phyloP scores from a whole-genome alignment of 306 rosid genomes.

The Casuarina glauca region DNA sequence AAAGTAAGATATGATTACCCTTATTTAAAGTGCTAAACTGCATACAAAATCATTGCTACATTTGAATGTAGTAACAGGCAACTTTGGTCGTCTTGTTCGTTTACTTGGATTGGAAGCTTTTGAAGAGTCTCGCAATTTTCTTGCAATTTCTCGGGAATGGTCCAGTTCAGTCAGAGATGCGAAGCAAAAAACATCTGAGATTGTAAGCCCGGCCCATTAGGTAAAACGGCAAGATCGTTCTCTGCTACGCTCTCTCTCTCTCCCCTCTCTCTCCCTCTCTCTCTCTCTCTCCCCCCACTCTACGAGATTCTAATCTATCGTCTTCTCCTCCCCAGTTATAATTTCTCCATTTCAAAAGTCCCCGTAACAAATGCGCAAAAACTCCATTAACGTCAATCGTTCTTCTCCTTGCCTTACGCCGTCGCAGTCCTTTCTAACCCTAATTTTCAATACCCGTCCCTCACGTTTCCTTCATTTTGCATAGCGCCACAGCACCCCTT shows the following conservation, averaged over 20 bases:
- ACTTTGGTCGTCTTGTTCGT: too few species aligned
- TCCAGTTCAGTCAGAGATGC: neutral
- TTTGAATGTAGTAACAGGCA: too few species aligned
- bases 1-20: too few species aligned
- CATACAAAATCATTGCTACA: too few species aligned
- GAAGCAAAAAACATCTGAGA: neutral
- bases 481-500: conserved; percentile 33
- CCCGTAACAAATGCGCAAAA: conserved; percentile 38
- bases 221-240: neutral
- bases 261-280: neutral
- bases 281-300: conserved; percentile 13
- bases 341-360: conserved; percentile 17
- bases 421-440: conserved; percentile 35
- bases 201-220: neutral
- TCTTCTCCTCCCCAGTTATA: conserved; percentile 19
- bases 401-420: conserved; percentile 35
- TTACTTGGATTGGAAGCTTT: too few species aligned
- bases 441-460: conserved; percentile 56
- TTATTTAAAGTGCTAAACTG: too few species aligned
- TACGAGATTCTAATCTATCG: conserved; percentile 29
- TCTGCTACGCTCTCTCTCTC: neutral
- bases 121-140: too few species aligned
- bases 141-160: neutral
- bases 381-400: conserved; percentile 46
- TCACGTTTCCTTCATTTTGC: conserved; percentile 24